These are phyloP conservation scores for Podila epigama DNA, from an alignment of 192 early-diverging fungal species.

Conservation along the genomic window DNA sequence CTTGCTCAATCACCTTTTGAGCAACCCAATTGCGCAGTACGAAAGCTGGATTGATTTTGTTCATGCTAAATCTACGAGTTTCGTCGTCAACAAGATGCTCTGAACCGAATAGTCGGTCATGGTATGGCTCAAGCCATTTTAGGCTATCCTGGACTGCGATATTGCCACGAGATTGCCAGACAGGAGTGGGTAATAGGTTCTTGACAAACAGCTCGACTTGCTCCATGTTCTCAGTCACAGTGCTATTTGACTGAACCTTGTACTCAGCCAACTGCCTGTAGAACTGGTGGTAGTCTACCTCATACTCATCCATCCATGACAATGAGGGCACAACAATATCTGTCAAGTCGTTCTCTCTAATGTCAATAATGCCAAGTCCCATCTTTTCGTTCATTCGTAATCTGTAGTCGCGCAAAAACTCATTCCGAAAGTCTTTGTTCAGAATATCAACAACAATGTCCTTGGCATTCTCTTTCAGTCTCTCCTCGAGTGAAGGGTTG, in stretches of 20 bases:
- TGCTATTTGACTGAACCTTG: conserved; percentile 30
- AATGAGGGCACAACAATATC: conserved; percentile 70
- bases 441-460: conserved; percentile 61
- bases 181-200: conserved; percentile 24
- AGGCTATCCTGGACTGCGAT: conserved; percentile 42
- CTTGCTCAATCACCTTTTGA: conserved; percentile 66
- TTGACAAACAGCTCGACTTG: conserved; percentile 24
- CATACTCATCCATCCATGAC: conserved; percentile 65
- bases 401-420: conserved; percentile 58
- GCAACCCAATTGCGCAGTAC: conserved; percentile 84
- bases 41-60: conserved; percentile 75
- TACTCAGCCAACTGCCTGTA: conserved; percentile 72
- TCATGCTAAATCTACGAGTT: conserved; percentile 64
- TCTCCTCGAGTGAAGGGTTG: conserved; percentile 20
- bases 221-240: conserved; percentile 23
- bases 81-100: conserved; percentile 16
- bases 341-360: conserved; percentile 56
- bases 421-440: conserved; percentile 55
- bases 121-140: conserved; percentile 67
- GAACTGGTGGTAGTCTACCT: conserved; percentile 79
- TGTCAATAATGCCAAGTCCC: conserved; percentile 35
- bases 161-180: conserved; percentile 31
- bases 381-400: conserved; percentile 71
- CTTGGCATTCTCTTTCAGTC: conserved; percentile 42
- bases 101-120: conserved; percentile 58